phyloP scores from a whole-genome alignment of 108 stramenopile genomes.

The Licmophora abbreviata region DNA sequence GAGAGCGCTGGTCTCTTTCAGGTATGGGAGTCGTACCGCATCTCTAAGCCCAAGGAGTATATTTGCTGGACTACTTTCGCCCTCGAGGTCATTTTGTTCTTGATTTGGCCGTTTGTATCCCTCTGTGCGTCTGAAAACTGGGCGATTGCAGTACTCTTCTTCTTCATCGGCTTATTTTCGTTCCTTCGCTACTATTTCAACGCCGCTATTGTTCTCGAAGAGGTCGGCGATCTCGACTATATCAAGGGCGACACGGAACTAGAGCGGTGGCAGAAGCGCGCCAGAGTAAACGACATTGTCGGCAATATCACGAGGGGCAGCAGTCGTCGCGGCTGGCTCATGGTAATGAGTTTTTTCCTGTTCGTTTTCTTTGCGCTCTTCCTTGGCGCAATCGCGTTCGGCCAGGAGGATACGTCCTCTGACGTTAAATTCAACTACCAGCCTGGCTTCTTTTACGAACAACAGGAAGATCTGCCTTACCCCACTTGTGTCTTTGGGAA shows the following conservation, averaged over 20 bases:
- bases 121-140: background rate
- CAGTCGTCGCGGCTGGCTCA: background rate
- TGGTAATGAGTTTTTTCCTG: background rate
- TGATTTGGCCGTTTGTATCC: constrained; percentile 22
- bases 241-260: constrained; percentile 2
- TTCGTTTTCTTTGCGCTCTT: constrained; percentile 1
- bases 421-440: too few species aligned
- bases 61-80: constrained; percentile 17
- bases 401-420: too few species aligned
- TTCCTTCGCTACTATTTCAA: constrained; percentile 9
- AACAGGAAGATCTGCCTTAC: constrained; percentile 6
- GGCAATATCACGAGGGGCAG: background rate
- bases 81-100: constrained; percentile 26
- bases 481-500: constrained; percentile 5
- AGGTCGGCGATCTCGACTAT: constrained; percentile 1
- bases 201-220: constrained; percentile 2
- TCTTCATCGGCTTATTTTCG: background rate
- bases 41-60: constrained; percentile 20
- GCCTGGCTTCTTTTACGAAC: too few species aligned
- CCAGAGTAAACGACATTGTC: background rate
- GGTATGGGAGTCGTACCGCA: constrained; percentile 28
- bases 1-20: constrained; percentile 14
- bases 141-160: constrained; percentile 2
- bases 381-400: background rate
- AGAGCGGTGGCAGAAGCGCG: constrained; percentile 4